A percentile compares a stretch with the other conserved stretches of the same genome.
These are phyloP conservation scores for Cladosporium sp. DNA, from an alignment of 2,329 filamentous ascomycete genomes.

Conservation along the genomic window DNA sequence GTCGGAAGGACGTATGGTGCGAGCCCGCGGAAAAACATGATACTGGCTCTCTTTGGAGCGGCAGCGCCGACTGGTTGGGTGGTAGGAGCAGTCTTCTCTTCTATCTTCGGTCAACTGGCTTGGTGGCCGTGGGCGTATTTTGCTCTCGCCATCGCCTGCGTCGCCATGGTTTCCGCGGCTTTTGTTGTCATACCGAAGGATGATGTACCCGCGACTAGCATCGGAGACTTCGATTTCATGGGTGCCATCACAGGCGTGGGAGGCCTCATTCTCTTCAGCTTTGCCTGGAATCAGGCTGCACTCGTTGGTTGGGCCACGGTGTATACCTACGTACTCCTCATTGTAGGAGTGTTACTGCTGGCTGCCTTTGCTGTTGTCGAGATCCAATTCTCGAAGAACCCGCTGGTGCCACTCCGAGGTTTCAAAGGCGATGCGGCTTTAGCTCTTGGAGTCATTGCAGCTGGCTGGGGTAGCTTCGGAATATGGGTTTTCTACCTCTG, in stretches of 20 bases:
- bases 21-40: conserved; percentile 33
- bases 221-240: conserved; percentile 2
- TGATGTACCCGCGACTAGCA: conserved; percentile 18
- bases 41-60: conserved; percentile 33
- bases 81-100: conserved; percentile 29
- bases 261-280: conserved; percentile 27
- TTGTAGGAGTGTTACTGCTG: conserved; percentile 24
- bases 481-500: conserved; percentile 31
- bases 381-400: conserved; percentile 14
- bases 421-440: conserved; percentile 22
- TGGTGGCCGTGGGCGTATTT: conserved; percentile 33
- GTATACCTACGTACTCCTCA: conserved; percentile 25
- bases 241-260: conserved; percentile 24
- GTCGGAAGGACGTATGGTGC: conserved; percentile 30
- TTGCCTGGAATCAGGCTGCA: conserved; percentile 29
- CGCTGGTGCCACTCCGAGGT: conserved; percentile 22
- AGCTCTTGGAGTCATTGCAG: conserved; percentile 24
- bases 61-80: conserved; percentile 32
- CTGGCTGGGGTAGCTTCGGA: conserved; percentile 29
- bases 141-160: conserved; percentile 20
- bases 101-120: conserved; percentile 27
- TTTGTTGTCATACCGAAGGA: conserved; percentile 15
- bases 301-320: conserved; percentile 28
- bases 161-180: conserved; percentile 13
- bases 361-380: conserved; percentile 25